Evolutionary conservation across 2,329 filamentous ascomycete genomes (phyloP).

Genomic region (Trichoderma sp.): DNA sequence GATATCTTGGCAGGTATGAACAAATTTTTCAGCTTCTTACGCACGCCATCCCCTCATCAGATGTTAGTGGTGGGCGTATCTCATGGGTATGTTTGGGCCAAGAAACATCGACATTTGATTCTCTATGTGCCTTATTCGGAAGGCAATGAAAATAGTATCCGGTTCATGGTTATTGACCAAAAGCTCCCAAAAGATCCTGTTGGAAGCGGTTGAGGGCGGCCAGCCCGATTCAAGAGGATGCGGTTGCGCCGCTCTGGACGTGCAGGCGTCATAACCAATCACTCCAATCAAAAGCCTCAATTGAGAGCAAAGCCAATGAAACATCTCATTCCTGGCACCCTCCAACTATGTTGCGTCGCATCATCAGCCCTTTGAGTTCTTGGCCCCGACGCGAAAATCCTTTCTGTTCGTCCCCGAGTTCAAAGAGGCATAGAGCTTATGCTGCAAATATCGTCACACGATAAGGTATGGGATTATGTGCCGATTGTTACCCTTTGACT

Average conservation of each 20-base stretch:
- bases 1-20: neutral
- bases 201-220: neutral
- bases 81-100: neutral
- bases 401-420: neutral
- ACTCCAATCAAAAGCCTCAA: neutral
- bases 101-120: neutral
- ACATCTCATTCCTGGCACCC: neutral
- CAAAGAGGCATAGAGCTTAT: neutral
- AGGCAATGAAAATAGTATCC: neutral
- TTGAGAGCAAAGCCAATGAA: neutral
- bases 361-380: neutral
- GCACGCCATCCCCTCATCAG: neutral
- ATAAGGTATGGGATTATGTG: neutral
- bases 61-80: neutral
- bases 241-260: neutral
- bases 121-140: neutral
- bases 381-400: neutral
- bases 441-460: neutral
- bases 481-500: neutral
- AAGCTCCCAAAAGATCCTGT: neutral
- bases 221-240: neutral
- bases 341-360: neutral
- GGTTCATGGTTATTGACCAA: too few species aligned
- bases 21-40: neutral
- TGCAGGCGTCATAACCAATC: neutral